Evolutionary conservation across 257 asterid species (phyloP), one percentile per base, ranked within the genome.

Genomic region (Osmanthus fragrans): DNA sequence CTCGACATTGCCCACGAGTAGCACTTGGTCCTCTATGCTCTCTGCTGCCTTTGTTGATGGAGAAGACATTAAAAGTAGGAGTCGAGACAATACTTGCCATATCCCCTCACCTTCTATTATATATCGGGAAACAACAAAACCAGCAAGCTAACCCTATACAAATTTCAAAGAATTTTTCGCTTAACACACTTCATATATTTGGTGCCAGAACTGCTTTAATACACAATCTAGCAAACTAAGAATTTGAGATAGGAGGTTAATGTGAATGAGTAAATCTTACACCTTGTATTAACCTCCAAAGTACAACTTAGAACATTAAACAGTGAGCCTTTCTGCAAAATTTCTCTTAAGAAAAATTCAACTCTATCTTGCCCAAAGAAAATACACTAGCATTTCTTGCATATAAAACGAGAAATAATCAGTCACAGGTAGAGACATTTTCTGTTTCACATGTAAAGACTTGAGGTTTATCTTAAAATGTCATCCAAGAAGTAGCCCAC

Each of bases 51-150:
- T 33, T 75, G 25, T 30, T 82, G 64, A 75, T 70, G 51, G 84
- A 45, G 69, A 81, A 84, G 71, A 85, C 37, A 73, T 82, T 84
- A 70, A 86, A 84, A 72, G 82, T 39, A 4, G 96, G 87, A 71
- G 84, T 73, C 49, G 79, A 73, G 71, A 82, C 73, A 30, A 89
- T 69, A 70, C 88, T 84, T 0, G 90, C 91, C 98, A 94, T 93
- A 65, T 81, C 70, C 10, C 29, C 15, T 10, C 54, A 23, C 56
- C 73, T 25, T 77, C 25, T 30, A 66, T 29, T 72, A 37, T 9
- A 45, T n/a, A 39, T 74, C 34, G 58, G 71, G 72, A 47, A 79
- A 64, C 33, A 34, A 47, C 21, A 42, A 34, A 66, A 3, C 68
- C 40, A 21, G 68, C 47, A 63, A 18, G 8, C 69, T 30, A 54